These are phyloP conservation scores for Cystofilobasidium bisporidii DNA, from an alignment of 768 basidiomycete genomes.

Conservation along the genomic window DNA sequence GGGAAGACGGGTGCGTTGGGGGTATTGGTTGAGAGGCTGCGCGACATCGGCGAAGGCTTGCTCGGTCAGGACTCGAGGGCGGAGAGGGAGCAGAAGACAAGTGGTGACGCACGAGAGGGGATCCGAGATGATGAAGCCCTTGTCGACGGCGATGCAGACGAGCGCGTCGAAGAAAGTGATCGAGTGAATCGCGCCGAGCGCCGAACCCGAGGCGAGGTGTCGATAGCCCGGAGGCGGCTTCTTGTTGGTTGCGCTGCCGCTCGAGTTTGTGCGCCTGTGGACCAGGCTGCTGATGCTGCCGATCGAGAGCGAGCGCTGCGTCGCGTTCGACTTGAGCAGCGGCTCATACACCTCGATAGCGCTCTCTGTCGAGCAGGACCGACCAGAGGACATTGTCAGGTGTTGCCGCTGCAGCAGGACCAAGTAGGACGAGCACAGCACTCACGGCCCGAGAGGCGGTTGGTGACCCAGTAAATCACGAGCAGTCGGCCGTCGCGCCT, in stretches of 20 bases:
- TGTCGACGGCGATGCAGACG: constrained; percentile 15
- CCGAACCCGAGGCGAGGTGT: constrained; percentile 3
- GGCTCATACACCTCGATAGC: constrained; percentile 21
- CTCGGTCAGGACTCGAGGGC: neutral
- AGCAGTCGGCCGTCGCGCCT: neutral
- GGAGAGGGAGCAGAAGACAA: neutral
- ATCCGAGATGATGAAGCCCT: constrained; percentile 19
- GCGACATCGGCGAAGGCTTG: neutral
- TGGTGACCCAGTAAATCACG: constrained; percentile 18
- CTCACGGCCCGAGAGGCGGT: constrained; percentile 11
- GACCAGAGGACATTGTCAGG: neutral
- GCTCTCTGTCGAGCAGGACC: neutral
- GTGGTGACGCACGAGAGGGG: constrained; percentile 11
- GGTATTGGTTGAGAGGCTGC: neutral
- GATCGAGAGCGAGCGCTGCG: constrained; percentile 1
- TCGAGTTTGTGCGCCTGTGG: neutral
- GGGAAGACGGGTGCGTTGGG: constrained; percentile 3
- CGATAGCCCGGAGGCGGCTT: neutral
- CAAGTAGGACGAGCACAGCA: neutral
- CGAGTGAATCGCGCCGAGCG: constrained; percentile 2
- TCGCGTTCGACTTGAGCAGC: neutral
- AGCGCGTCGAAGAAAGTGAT: constrained; percentile 13
- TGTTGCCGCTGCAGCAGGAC: neutral
- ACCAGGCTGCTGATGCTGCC: constrained; percentile 1
- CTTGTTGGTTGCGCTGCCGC: neutral